phyloP scores from a whole-genome alignment of 495 filamentous ascomycete species.

The Saxispiralis lemnorum region DNA sequence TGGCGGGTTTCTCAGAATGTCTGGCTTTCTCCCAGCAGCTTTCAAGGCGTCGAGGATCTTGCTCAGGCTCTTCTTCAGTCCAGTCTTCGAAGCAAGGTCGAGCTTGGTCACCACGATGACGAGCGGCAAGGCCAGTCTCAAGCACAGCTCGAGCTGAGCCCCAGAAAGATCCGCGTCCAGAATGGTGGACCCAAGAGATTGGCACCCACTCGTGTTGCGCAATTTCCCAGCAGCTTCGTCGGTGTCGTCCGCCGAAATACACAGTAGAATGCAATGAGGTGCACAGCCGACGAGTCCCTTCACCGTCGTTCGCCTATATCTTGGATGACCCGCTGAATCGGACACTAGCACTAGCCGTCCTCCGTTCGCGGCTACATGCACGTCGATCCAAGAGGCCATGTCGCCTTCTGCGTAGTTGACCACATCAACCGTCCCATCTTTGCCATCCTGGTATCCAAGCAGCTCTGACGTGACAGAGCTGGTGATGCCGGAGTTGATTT shows the following conservation, averaged over 20 bases:
- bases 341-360: constrained; percentile 72
- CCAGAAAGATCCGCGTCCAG: constrained; percentile 50
- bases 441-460: constrained; percentile 50
- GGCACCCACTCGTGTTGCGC: constrained; percentile 24
- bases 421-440: constrained; percentile 31
- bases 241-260: constrained; percentile 64
- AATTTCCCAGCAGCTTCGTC: constrained; percentile 29
- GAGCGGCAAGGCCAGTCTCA: constrained; percentile 57
- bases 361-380: constrained; percentile 54
- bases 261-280: constrained; percentile 80
- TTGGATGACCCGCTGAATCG: constrained; percentile 77
- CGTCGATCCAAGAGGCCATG: constrained; percentile 85
- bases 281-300: constrained; percentile 87
- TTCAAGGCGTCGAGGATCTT: constrained; percentile 67
- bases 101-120: constrained; percentile 77
- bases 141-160: constrained; percentile 72
- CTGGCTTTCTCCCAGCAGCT: constrained; percentile 49
- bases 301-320: constrained; percentile 72
- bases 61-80: constrained; percentile 48
- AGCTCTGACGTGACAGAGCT: constrained; percentile 87
- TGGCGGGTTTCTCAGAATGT: constrained; percentile 37
- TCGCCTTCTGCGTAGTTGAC: constrained; percentile 77
- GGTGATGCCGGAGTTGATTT: constrained; percentile 77
- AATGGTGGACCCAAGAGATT: constrained; percentile 32
- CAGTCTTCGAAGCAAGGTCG: constrained; percentile 59